Conservation (phyloP, 2,329 filamentous ascomycete species). For the Fulvia fulva region DNA sequence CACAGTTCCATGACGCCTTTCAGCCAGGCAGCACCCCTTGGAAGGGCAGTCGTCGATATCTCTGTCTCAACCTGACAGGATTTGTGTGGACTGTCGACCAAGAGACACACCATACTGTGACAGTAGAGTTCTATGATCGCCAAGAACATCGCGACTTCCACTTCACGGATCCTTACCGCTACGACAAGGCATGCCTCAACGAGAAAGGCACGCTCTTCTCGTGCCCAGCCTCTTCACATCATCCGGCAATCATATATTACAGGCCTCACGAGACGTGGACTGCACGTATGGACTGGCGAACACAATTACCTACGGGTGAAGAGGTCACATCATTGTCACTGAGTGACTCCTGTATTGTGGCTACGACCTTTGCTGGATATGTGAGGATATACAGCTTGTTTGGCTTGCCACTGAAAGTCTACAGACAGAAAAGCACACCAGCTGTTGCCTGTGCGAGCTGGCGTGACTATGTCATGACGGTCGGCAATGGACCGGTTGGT, state of each 20-base stretch:
- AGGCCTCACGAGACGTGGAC: constrained; percentile 97
- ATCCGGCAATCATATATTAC: constrained; percentile 86
- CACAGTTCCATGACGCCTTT: constrained; percentile 76
- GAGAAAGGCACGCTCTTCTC: constrained; percentile 83
- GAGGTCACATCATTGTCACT: constrained; percentile 82
- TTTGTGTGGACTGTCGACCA: constrained; percentile 98
- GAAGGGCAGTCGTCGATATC: constrained; percentile 88
- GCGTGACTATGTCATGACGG: constrained; percentile 92
- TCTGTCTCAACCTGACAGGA: constrained; percentile 88
- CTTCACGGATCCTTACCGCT: constrained; percentile 92
- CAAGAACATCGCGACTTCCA: constrained; percentile 91
- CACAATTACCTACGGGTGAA: constrained; percentile 81
- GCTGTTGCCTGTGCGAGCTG: constrained; percentile 91
- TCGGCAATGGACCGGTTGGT: constrained; percentile 85
- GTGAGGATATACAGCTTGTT: constrained; percentile 91
- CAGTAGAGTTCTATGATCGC: constrained; percentile 95
- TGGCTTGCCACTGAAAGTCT: constrained; percentile 82
- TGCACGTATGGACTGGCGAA: constrained; percentile 83
- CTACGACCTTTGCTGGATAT: constrained; percentile 81
- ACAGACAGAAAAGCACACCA: constrained; percentile 84
- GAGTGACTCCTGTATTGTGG: constrained; percentile 85
- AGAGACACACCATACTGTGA: constrained; percentile 82
- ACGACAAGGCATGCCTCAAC: constrained; percentile 90
- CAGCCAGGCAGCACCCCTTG: constrained; percentile 94
- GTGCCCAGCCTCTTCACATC: constrained; percentile 62